Percentiles rank a stretch among this genome's conserved stretches.
phyloP scores from a whole-genome alignment of 2,329 filamentous ascomycete species.

The Ceratocystis alfenasii region DNA sequence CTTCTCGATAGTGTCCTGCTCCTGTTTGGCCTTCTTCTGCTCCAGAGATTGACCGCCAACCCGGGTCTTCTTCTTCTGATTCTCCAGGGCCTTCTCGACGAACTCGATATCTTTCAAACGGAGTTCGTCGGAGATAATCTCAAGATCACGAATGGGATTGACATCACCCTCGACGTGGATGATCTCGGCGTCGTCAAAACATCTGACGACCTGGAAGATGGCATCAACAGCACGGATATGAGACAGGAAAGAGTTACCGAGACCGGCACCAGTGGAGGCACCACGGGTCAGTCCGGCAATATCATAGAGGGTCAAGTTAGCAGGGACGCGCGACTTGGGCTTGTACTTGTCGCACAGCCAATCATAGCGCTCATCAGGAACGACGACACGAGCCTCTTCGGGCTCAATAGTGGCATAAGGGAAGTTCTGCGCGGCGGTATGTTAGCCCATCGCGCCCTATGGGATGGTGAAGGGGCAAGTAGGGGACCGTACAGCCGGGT shows the following conservation, averaged over 20 bases:
- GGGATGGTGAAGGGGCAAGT: slow-evolving; percentile 27
- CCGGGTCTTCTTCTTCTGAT: slow-evolving; percentile 84
- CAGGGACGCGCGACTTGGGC: slow-evolving; percentile 92
- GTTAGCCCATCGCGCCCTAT: slow-evolving; percentile 29
- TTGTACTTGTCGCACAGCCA: slow-evolving; percentile 95
- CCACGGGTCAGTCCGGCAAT: slow-evolving; percentile 94
- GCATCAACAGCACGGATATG: slow-evolving; percentile 97
- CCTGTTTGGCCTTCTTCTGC: slow-evolving; percentile 94
- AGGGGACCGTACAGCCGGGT: slow-evolving; percentile 65
- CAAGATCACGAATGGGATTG: slow-evolving; percentile 82
- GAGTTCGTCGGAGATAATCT: slow-evolving; percentile 94
- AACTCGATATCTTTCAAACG: slow-evolving; percentile 98
- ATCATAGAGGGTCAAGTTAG: slow-evolving; percentile 96
- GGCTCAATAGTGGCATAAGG: slow-evolving; percentile 98
- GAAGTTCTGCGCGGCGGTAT: slow-evolving; percentile 57
- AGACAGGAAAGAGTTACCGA: slow-evolving; percentile 95
- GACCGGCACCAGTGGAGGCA: slow-evolving; percentile 91
- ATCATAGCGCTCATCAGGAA: slow-evolving; percentile 91
- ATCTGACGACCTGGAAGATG: slow-evolving; percentile 93
- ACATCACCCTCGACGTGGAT: slow-evolving; percentile 99
- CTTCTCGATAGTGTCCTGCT: slow-evolving; percentile 87
- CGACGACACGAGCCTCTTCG: slow-evolving; percentile 93
- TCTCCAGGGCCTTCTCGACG: slow-evolving; percentile 86
- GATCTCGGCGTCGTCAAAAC: slow-evolving; percentile 98
- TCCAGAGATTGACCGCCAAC: slow-evolving; percentile 90